These are phyloP conservation scores for Cyclotella atomus DNA, from an alignment of 108 stramenopile species.

Conservation along the genomic window DNA sequence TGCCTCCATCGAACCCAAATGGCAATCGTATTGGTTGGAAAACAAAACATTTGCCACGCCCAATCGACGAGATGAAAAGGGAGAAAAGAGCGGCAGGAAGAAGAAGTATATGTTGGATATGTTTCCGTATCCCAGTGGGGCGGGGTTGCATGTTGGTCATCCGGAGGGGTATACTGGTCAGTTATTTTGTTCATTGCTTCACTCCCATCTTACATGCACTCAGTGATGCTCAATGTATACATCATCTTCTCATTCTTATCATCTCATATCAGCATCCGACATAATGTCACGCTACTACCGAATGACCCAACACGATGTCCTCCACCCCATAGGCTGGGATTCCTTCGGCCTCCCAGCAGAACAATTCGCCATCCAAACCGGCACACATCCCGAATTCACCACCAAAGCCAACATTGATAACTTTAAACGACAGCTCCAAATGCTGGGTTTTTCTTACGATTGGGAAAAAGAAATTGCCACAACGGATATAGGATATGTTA, in stretches of 20 bases:
- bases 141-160: conserved; percentile 97
- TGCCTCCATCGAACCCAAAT: conserved; percentile 81
- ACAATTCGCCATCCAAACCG: conserved; percentile 98
- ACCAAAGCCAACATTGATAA: conserved; percentile 94
- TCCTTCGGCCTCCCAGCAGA: conserved; percentile 99
- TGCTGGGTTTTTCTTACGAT: conserved; percentile 97
- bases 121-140: conserved; percentile 99
- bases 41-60: conserved; percentile 86
- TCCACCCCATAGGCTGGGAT: conserved; percentile 99
- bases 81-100: conserved; percentile 58
- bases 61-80: conserved; percentile 44
- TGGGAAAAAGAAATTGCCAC: conserved; percentile 98
- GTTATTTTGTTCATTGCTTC: conserved; percentile 6
- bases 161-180: conserved; percentile 95
- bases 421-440: conserved; percentile 95
- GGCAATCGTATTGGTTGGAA: conserved; percentile 89
- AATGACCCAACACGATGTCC: conserved; percentile 94
- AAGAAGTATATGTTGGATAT: conserved; percentile 98
- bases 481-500: conserved; percentile 92
- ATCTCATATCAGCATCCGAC: conserved; percentile 80
- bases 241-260: not conserved
- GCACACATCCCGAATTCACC: conserved; percentile 93
- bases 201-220: too few relatives aligned
- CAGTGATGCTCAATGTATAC: too few relatives aligned
- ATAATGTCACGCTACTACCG: conserved; percentile 98